These are phyloP conservation scores for Lecanicillium sp. DNA, from an alignment of 2,329 filamentous ascomycete genomes.

Conservation along the genomic window DNA sequence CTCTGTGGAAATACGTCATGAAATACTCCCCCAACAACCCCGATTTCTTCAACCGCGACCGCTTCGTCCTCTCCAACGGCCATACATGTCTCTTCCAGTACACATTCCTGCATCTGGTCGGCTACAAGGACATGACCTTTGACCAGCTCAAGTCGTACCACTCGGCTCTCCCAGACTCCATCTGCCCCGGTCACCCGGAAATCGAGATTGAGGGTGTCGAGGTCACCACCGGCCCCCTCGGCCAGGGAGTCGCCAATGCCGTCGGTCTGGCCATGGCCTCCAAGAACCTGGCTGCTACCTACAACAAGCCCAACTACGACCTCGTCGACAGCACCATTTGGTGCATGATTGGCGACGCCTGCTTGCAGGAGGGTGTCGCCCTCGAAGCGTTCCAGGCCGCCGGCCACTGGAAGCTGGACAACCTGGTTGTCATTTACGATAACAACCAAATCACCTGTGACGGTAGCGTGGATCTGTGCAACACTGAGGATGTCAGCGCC, in stretches of 20 bases:
- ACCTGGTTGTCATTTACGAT: slow-evolving; percentile 51
- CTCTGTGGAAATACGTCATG: slow-evolving; percentile 56
- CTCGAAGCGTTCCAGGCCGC: slow-evolving; percentile 50
- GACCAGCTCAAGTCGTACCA: slow-evolving; percentile 50
- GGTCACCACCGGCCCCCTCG: slow-evolving; percentile 51
- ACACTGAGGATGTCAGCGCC: slow-evolving; percentile 47
- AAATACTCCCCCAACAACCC: slow-evolving; percentile 48
- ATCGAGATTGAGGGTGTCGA: slow-evolving; percentile 51
- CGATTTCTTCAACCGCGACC: slow-evolving; percentile 52
- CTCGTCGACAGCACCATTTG: slow-evolving; percentile 44
- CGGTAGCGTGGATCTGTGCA: slow-evolving; percentile 43
- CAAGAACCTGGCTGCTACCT: slow-evolving; percentile 46
- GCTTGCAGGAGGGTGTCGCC: slow-evolving; percentile 50
- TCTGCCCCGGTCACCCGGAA: slow-evolving; percentile 50
- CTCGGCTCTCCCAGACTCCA: slow-evolving; percentile 32
- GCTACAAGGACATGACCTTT: slow-evolving; percentile 47
- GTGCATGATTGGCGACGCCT: slow-evolving; percentile 52
- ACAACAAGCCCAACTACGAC: slow-evolving; percentile 40
- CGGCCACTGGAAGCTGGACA: slow-evolving; percentile 47
- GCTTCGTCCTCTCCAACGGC: slow-evolving; percentile 56
- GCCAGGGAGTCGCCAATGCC: slow-evolving; percentile 53
- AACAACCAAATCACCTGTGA: slow-evolving; percentile 56
- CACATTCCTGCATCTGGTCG: slow-evolving; percentile 42
- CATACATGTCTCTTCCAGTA: slow-evolving; percentile 50
- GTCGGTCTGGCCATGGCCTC: slow-evolving; percentile 51